phyloP scores from a whole-genome alignment of 1,284 basidiomycete species.

The Leccinum solheimii region DNA sequence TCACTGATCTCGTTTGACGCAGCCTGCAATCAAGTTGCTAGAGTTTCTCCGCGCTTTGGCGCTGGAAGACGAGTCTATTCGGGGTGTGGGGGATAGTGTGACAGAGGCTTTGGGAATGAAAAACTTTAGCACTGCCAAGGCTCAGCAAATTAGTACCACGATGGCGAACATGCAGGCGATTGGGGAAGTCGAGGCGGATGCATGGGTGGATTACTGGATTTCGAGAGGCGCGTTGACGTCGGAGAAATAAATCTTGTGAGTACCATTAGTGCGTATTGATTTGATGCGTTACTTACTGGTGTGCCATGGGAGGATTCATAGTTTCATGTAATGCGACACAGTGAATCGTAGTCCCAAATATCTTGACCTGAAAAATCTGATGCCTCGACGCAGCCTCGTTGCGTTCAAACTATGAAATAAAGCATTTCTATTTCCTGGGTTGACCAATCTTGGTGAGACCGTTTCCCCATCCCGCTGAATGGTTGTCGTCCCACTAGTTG shows the following conservation, averaged over 20 bases:
- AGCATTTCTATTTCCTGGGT: not conserved
- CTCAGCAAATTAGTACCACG: not conserved
- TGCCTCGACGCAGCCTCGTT: not conserved
- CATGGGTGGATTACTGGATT: constrained; percentile 12
- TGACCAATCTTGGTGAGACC: not conserved
- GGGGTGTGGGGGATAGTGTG: no score
- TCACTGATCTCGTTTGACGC: not conserved
- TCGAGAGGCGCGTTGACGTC: no score
- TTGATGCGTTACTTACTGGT: no score
- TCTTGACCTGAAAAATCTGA: not conserved
- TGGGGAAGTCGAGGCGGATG: not conserved
- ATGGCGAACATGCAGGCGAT: constrained; percentile 1
- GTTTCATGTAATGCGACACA: no score
- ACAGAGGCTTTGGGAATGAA: no score
- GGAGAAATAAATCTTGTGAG: no score
- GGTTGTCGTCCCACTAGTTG: not conserved
- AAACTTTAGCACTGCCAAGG: not conserved
- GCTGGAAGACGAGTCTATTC: not conserved
- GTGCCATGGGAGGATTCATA: no score
- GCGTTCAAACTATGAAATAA: not conserved
- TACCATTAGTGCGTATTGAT: no score
- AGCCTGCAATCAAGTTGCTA: not conserved
- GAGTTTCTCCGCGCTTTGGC: not conserved
- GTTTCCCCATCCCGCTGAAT: not conserved
- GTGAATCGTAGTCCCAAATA: not conserved